Percentiles rank a stretch among this genome's conserved stretches.
Evolutionary conservation across 2,329 filamentous ascomycete genomes (phyloP).

Genomic region (Tolypocladium paradoxum): DNA sequence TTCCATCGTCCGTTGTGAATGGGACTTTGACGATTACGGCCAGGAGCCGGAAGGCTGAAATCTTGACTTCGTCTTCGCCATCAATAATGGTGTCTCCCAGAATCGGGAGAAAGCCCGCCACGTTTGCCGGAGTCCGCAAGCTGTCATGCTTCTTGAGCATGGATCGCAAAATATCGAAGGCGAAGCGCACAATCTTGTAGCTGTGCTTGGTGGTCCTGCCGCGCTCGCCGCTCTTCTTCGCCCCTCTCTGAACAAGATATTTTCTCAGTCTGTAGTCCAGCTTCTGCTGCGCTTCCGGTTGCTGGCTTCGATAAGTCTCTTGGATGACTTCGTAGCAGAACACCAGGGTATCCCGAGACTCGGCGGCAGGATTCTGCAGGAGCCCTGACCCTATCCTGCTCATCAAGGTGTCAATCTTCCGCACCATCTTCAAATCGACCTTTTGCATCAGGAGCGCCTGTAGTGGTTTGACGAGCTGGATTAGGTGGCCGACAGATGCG

Average conservation of each 20-base stretch:
- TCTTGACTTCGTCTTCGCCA: slow-evolving; percentile 85
- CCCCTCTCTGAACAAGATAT: slow-evolving; percentile 72
- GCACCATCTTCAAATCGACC: slow-evolving; percentile 69
- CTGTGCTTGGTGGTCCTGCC: slow-evolving; percentile 67
- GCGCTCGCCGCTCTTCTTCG: slow-evolving; percentile 62
- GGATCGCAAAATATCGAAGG: slow-evolving; percentile 74
- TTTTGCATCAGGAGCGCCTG: slow-evolving; percentile 72
- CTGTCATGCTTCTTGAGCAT: slow-evolving; percentile 79
- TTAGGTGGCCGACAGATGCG: slow-evolving; percentile 63
- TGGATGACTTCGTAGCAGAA: slow-evolving; percentile 95
- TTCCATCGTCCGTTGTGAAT: slow-evolving; percentile 58
- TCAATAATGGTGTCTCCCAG: slow-evolving; percentile 78
- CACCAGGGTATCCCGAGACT: slow-evolving; percentile 72
- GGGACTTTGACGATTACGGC: slow-evolving; percentile 78
- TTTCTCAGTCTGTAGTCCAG: slow-evolving; percentile 54
- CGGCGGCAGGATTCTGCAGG: slow-evolving; percentile 67
- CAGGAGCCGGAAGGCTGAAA: slow-evolving; percentile 77
- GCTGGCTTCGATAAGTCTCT: slow-evolving; percentile 62
- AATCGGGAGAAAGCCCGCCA: slow-evolving; percentile 78
- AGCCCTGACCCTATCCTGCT: slow-evolving; percentile 75
- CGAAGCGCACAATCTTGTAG: slow-evolving; percentile 81
- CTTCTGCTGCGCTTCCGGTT: slow-evolving; percentile 38
- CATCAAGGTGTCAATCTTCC: slow-evolving; percentile 84
- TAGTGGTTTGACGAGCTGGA: slow-evolving; percentile 67
- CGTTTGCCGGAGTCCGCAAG: slow-evolving; percentile 66